Evolutionary conservation across 2,329 filamentous ascomycete species (phyloP), one percentile per base, ranked within the genome.

Genomic region (Microcyclospora pomicola): DNA sequence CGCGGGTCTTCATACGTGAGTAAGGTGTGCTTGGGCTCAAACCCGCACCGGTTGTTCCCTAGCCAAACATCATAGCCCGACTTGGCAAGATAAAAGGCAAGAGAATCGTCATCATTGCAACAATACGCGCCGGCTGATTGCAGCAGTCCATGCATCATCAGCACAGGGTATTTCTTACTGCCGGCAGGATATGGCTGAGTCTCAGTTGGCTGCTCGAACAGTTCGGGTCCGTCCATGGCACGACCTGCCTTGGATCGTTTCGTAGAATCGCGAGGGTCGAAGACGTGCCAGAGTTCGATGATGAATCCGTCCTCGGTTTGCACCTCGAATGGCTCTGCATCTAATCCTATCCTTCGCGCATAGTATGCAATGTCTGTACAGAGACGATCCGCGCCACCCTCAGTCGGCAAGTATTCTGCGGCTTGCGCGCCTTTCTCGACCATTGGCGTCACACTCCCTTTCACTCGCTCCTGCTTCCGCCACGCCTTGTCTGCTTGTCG

Each of bases 221-320:
- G 58, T 5, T 77, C 66, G 0, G 82, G 77, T 0, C 73, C 73
- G 3, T 72, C 69, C 12, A 72, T 56, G 13, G 64, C 55, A 14
- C 73, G 67, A 28, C 75, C 63, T 7, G 19, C 19, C 19, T 24
- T 24, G 14, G 30, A 15, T 9, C 30, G 30, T 15, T 6, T n/a
- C 4, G 30, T 31, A 53, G 85, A 80, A 42, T 88, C 80, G 35
- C 70, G 72, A 0, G 88, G 88, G 45, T 94, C 80, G 56, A 83
- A 93, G 16, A 95, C 69, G 57, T 95, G 88, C 79, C 83, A 93
- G 1, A 95, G 67, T 15, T 82, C 76, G 44, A 95, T 81, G 33
- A 95, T 75, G 55, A 94, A 95, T 1, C 87, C 87, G 52, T 96
- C 88, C 56, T 95, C 87, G 0, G 88, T 95, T 58, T 93, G 80